Evolutionary conservation across 768 basidiomycete genomes (phyloP).

Genomic region (Tylopilus cervinicoccineus): DNA sequence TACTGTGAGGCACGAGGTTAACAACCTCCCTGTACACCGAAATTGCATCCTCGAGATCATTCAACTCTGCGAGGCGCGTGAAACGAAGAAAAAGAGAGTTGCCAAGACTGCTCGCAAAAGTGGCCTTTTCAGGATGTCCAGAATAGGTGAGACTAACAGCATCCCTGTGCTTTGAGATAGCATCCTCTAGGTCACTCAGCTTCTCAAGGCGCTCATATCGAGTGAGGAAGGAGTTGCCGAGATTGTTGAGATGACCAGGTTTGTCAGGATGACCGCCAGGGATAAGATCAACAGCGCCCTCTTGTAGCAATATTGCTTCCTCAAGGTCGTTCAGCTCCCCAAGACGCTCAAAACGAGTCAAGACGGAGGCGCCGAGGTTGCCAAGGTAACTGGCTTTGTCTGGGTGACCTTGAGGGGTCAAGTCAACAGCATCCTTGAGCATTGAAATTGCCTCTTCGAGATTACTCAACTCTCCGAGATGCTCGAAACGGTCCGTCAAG

Average conservation of each 20-base stretch:
- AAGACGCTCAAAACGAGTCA: background rate
- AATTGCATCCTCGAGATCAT: too few species aligned
- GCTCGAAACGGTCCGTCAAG: background rate
- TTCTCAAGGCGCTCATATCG: background rate
- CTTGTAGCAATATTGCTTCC: background rate
- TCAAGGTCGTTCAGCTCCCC: background rate
- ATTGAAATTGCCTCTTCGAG: background rate
- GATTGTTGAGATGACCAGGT: background rate
- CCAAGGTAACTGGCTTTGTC: background rate
- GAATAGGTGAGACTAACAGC: too few species aligned
- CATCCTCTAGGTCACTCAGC: background rate
- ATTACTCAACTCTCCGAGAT: background rate
- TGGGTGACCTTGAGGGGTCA: background rate
- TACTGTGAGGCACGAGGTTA: too few species aligned
- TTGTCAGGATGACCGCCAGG: background rate
- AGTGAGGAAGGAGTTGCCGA: too few species aligned
- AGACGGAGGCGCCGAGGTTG: background rate
- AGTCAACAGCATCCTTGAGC: too few species aligned
- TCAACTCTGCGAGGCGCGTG: too few species aligned
- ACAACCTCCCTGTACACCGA: too few species aligned
- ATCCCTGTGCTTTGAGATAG: too few species aligned
- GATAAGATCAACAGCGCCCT: background rate
- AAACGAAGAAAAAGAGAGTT: too few species aligned
- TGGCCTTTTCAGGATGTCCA: too few species aligned
- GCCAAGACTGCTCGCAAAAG: too few species aligned